Evolutionary conservation across 495 filamentous ascomycete species (phyloP).

Genomic region (Pseudoneurospora amorphoporcata): DNA sequence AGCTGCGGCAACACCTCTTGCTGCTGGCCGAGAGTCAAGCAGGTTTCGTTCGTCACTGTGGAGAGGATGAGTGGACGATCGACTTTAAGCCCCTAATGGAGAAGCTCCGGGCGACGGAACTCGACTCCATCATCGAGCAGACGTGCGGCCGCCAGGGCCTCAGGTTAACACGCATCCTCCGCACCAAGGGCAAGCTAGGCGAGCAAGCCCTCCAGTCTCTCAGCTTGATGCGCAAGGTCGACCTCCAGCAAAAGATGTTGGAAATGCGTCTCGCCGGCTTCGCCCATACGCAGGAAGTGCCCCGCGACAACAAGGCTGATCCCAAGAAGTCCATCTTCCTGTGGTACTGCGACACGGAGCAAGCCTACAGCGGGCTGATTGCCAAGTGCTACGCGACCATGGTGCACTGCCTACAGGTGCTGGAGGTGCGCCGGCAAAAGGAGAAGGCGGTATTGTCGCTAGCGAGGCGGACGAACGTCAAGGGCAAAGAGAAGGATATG

Average conservation of each 20-base stretch:
- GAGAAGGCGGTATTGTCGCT: conserved; percentile 60
- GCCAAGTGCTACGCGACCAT: conserved; percentile 80
- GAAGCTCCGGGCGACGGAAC: conserved; percentile 57
- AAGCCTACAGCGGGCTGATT: conserved; percentile 52
- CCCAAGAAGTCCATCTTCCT: conserved; percentile 74
- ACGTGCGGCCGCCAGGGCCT: conserved; percentile 65
- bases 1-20: conserved; percentile 56
- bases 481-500: conserved; percentile 67
- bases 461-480: conserved; percentile 71
- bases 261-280: conserved; percentile 74
- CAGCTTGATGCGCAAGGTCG: conserved; percentile 66
- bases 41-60: conserved; percentile 53
- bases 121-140: conserved; percentile 67
- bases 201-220: conserved; percentile 72
- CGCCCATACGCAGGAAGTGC: conserved; percentile 85
- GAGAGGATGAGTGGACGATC: conserved; percentile 66
- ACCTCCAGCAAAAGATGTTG: conserved; percentile 69
- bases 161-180: conserved; percentile 70
- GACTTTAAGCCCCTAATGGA: conserved; percentile 61
- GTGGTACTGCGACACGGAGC: conserved; percentile 77
- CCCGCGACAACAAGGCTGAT: conserved; percentile 66
- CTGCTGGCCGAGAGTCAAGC: conserved; percentile 63
- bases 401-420: conserved; percentile 70
- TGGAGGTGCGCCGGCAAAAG: conserved; percentile 58
- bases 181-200: conserved; percentile 79